A percentile compares a stretch with the other conserved stretches of the same genome.
Evolutionary conservation across 805 yeast genomes (phyloP).

Genomic region (Suhomyces xylopsoci): DNA sequence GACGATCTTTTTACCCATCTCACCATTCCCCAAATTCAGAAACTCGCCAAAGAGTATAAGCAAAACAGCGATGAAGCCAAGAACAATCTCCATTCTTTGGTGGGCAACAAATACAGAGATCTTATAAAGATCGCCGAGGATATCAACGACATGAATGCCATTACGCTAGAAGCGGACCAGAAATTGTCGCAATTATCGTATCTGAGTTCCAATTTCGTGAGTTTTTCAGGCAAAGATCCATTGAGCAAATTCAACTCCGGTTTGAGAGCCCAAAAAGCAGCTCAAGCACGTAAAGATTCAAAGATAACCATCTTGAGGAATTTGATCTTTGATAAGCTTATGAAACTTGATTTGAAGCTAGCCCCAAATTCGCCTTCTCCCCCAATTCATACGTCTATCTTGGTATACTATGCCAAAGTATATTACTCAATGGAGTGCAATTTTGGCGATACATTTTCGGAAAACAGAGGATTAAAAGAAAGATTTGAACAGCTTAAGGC

Average conservation of each 20-base stretch:
- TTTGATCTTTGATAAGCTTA: slow-evolving; percentile 27
- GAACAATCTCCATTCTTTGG: slow-evolving; percentile 33
- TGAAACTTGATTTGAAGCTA: slow-evolving; percentile 29
- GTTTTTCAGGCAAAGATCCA: slow-evolving; percentile 19
- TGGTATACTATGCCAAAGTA: slow-evolving; percentile 32
- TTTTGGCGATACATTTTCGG: slow-evolving; percentile 18
- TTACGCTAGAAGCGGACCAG: slow-evolving; percentile 21
- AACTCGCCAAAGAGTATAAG: slow-evolving; percentile 26
- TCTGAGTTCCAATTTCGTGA: slow-evolving; percentile 24
- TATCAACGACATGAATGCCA: slow-evolving; percentile 29
- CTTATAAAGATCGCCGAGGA: slow-evolving; percentile 44
- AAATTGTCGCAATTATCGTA: slow-evolving; percentile 32
- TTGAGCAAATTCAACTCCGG: slow-evolving; percentile 19
- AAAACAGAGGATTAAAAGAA: slow-evolving; percentile 9
- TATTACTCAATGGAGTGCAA: slow-evolving; percentile 27
- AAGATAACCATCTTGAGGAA: slow-evolving; percentile 25
- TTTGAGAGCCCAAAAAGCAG: slow-evolving; percentile 15
- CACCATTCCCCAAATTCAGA: slow-evolving; percentile 32
- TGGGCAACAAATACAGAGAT: slow-evolving; percentile 41
- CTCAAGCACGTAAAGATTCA: slow-evolving; percentile 17
- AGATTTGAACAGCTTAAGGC: slow-evolving; percentile 20
- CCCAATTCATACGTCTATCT: slow-evolving; percentile 22
- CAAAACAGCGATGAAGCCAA: slow-evolving; percentile 26
- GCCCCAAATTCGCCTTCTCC: slow-evolving; percentile 11
- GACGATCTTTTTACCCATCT: slow-evolving; percentile 34